Base-by-base conservation (phyloP, 176 grass and related monocot species). In the Dactylis glomerata region DNA sequence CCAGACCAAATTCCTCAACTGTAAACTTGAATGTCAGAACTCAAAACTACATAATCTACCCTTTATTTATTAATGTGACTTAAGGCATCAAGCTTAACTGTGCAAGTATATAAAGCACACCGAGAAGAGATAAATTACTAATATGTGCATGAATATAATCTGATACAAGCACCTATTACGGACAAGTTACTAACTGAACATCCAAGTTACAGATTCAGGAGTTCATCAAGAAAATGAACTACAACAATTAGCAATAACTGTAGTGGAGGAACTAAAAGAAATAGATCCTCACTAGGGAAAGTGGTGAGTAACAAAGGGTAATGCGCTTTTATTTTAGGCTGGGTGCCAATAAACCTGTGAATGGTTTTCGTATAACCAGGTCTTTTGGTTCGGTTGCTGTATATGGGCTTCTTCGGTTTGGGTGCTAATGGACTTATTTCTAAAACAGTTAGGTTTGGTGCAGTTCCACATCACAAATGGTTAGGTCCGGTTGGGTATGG, bases 1-100 rank as follows among this genome's bases (percentile, higher is more conserved):
- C 96, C 93, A 99, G 59, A 99, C 68, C 68, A 99, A 82, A 80
- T 99, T 96, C 86, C 96, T 92, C 73, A 99, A 72, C 96, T 96
- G 90, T 49, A 80, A 45, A 87, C 34, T 68, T 56, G 17, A 85
- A 55, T 56, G 61, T 69, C 49, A 85, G 32, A 76, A 84, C 27
- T 73, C 36, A 57, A 22, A 82, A 62, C 52, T 49, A 75, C 41
- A 75, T 76, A 31, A 20, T 82, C 14, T 20, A 81, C 68, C 62
- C n/a, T 34, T 32, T 73, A 47, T 27, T 73, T 24, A 59, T 74
- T 61, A 46, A 37, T 83, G 38, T 12, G 8, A 73, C 19, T 13
- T 32, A 37, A 83, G 67, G 13, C 49, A 81, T 85, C 38, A 76
- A 69, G 32, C 8, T 69, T 76, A 81, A 82, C 24, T 45, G 40